Evolutionary conservation across 208 protist genomes (phyloP).

Genomic region (Lotmaria passim): DNA sequence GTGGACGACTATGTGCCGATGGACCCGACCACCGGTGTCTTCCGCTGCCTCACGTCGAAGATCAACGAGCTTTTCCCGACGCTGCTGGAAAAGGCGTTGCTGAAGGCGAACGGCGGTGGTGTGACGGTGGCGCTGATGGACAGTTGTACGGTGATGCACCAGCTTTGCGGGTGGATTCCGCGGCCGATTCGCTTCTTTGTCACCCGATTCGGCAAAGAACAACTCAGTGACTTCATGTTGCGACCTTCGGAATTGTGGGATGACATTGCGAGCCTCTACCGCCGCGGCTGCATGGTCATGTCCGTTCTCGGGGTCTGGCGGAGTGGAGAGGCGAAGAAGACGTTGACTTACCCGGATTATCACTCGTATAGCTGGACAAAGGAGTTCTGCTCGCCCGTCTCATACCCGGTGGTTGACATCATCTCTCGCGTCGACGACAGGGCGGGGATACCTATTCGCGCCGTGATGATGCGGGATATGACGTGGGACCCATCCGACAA

Average conservation of each 20-base stretch:
- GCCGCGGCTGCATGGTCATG: constrained; percentile 26
- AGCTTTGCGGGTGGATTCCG: constrained; percentile 81
- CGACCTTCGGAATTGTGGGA: constrained; percentile 29
- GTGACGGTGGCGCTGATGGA: constrained; percentile 80
- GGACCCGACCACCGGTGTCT: constrained; percentile 48
- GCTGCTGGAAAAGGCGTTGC: constrained; percentile 64
- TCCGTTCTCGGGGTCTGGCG: constrained; percentile 15
- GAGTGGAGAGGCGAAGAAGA: neutral
- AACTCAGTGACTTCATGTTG: constrained; percentile 16
- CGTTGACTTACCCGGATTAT: neutral
- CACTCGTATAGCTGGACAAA: neutral
- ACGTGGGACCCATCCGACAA: constrained; percentile 20
- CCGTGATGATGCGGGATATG: constrained; percentile 34
- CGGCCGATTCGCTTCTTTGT: constrained; percentile 27
- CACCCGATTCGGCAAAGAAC: constrained; percentile 4
- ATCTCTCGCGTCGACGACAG: constrained; percentile 14
- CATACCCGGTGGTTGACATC: constrained; percentile 30
- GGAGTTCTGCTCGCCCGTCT: constrained; percentile 1
- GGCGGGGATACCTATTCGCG: constrained; percentile 2
- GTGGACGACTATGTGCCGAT: constrained; percentile 80
- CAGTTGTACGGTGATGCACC: constrained; percentile 70
- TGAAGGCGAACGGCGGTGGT: constrained; percentile 83
- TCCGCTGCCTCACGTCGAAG: constrained; percentile 29
- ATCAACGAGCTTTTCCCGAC: constrained; percentile 55
- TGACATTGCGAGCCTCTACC: constrained; percentile 20